Evolutionary conservation across 805 yeast genomes (phyloP), one percentile per base, ranked within the genome.

Genomic region (Starmerella scarabaei): DNA sequence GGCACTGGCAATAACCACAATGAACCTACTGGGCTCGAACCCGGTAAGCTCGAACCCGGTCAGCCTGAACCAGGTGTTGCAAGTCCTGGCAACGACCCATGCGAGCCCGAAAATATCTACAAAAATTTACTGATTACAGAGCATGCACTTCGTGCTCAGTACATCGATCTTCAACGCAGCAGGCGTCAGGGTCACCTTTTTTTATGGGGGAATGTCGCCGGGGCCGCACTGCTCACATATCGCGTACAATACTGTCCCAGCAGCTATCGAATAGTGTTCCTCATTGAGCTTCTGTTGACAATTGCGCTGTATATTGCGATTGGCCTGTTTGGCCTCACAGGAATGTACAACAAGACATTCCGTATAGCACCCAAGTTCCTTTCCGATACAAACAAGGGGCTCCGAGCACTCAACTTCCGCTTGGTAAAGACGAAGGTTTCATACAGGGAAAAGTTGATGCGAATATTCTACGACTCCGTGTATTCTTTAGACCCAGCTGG

Each of bases 301-400:
- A 54, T 74, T 12, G 68, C 81, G 3, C 63, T 78, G 15, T 50
- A 71, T 21, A 73, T 86, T 16, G 80, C 94, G 0, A 61, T 85
- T 41, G 68, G 75, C 20, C 64, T 88, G 32, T 88, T 83, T 60
- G 85, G 80, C 53, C 60, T 88, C 27, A 78, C 93, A 19, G 98
- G 98, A 1, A 91, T 85, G 61, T 91, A 88, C 59, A 73, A 72
- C 42, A 72, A 91, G 45, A 83, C 94, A 0, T 81, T 88, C 40
- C 78, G 81, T 14, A 64, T 76, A 31, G 94, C 95, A 2, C 70
- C 93, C 45, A 69, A 73, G 54, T 88, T 85, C 55, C 63, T 91
- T 40, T 64, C 75, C 1, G 72, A 79, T n/a, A 75, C 96, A 6
- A 91, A 91, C 59, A 84, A 83, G 56, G 96, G 96, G 0, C 63